Conservation (phyloP, 345 rosid species). For the Corchorus capsularis region DNA sequence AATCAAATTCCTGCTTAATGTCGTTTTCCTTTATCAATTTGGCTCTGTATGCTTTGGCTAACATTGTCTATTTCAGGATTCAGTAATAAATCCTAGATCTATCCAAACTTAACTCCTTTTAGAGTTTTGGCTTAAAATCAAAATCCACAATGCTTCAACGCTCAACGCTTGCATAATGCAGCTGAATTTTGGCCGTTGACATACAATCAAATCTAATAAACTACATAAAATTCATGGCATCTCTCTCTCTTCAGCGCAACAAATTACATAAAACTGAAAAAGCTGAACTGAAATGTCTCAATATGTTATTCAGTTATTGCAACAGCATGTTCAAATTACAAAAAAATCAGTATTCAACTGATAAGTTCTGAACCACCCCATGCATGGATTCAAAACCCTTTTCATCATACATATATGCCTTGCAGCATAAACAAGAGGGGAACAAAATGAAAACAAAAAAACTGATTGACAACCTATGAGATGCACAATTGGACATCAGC, state of each 20-base stretch:
- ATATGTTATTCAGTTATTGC: background rate
- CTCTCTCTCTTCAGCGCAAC: background rate
- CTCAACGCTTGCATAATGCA: background rate
- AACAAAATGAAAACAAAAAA: background rate
- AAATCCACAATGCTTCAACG: background rate
- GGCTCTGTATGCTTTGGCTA: background rate
- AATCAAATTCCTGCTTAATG: background rate
- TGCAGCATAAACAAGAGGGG: constrained; percentile 16
- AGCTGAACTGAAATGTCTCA: background rate
- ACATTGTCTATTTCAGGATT: background rate
- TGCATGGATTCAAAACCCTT: constrained; percentile 3
- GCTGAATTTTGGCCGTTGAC: background rate
- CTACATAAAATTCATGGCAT: background rate
- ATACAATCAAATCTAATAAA: background rate
- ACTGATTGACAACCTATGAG: constrained; percentile 18
- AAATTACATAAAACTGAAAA: background rate
- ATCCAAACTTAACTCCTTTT: too few species aligned
- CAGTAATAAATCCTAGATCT: background rate
- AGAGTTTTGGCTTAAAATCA: background rate
- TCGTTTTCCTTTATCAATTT: background rate
- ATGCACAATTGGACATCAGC: constrained; percentile 40
- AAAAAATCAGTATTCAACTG: constrained; percentile 6
- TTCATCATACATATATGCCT: constrained; percentile 17
- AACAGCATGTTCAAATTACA: constrained; percentile 7
- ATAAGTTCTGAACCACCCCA: constrained; percentile 4